Percentiles rank a stretch among this genome's conserved stretches.
These are phyloP conservation scores for Colletotrichum salicis DNA, from an alignment of 2,329 filamentous ascomycete species.

Conservation along the genomic window DNA sequence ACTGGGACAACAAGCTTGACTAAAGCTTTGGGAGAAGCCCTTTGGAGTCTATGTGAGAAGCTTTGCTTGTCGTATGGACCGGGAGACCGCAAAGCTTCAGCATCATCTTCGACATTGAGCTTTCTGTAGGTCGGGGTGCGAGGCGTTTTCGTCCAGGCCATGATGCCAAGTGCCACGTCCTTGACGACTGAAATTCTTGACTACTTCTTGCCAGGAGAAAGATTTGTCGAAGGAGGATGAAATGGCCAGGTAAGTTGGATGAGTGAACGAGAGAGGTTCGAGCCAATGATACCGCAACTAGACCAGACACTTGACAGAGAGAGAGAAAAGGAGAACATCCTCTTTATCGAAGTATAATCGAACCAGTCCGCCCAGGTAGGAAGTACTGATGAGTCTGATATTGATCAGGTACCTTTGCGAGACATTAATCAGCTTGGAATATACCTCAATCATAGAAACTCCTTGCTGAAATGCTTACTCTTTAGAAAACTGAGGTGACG, in stretches of 20 bases:
- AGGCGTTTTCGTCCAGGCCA: neutral
- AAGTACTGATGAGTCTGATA: neutral
- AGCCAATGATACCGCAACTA: too few species aligned
- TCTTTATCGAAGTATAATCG: neutral
- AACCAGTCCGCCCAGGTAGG: too few species aligned
- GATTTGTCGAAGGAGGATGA: neutral
- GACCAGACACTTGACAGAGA: fast-evolving
- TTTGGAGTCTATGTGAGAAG: neutral
- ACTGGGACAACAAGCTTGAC: neutral
- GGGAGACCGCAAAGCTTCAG: neutral
- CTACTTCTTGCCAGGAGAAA: neutral
- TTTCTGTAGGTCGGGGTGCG: conserved; percentile 9
- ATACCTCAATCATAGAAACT: neutral
- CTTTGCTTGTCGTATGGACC: neutral
- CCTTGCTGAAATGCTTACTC: neutral
- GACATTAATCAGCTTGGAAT: neutral
- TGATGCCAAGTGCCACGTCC: neutral
- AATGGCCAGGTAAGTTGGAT: neutral
- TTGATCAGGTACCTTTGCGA: neutral
- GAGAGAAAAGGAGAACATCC: neutral
- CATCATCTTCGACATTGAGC: neutral
- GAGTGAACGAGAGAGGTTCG: neutral
- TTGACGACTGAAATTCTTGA: neutral
- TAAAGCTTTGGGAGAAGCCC: conserved; percentile 2
- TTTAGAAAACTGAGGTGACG: neutral